Evolutionary conservation across 2,329 filamentous ascomycete species (phyloP).

Genomic region (Neofusicoccum ribis): DNA sequence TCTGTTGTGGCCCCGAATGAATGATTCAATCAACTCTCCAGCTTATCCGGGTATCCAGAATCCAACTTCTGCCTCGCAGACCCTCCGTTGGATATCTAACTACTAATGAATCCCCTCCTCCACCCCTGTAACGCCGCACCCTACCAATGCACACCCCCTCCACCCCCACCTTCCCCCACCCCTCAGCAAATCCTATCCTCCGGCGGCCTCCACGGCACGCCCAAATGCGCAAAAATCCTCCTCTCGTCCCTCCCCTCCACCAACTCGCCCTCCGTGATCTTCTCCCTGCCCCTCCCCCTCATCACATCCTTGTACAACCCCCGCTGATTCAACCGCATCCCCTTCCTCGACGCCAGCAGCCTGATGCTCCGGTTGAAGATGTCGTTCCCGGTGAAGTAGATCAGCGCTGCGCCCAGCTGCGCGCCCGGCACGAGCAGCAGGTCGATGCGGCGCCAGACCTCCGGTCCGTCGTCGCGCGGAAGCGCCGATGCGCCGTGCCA

Average conservation of each 20-base stretch:
- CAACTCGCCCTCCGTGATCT: constrained; percentile 66
- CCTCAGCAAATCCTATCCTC: constrained; percentile 64
- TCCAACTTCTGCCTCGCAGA: too few species aligned
- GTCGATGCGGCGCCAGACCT: constrained; percentile 79
- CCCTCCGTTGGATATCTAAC: too few species aligned
- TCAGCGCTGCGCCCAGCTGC: constrained; percentile 78
- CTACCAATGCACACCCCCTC: not conserved
- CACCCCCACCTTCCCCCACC: not conserved
- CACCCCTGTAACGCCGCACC: too few species aligned
- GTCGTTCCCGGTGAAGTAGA: constrained; percentile 97
- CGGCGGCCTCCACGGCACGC: constrained; percentile 81
- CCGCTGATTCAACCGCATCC: constrained; percentile 81
- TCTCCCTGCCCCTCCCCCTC: constrained; percentile 57
- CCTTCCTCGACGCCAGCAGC: constrained; percentile 74
- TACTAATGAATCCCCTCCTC: too few species aligned
- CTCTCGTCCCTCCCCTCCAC: constrained; percentile 75
- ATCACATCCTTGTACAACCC: constrained; percentile 75
- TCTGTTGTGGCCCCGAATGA: too few species aligned
- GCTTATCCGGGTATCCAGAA: too few species aligned
- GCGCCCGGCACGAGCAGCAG: constrained; percentile 77
- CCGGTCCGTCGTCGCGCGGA: constrained; percentile 39
- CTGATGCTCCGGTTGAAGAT: constrained; percentile 89
- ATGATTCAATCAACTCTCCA: too few species aligned
- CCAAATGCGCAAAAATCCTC: constrained; percentile 77
- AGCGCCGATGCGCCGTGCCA: constrained; percentile 86